These are phyloP conservation scores for Termitomyces sp. DNA, from an alignment of 768 basidiomycete genomes.

Conservation along the genomic window DNA sequence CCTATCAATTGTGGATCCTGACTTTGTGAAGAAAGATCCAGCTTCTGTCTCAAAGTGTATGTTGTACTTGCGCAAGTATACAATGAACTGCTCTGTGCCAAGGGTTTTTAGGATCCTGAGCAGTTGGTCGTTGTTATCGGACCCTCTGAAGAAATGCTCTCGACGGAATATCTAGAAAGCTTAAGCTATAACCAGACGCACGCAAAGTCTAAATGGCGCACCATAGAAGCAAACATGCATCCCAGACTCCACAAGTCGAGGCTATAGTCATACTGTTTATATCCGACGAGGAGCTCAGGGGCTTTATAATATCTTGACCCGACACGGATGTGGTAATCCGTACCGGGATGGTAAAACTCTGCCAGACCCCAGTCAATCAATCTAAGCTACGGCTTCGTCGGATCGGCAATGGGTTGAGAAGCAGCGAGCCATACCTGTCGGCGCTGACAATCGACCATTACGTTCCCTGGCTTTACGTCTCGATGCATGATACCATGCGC, in stretches of 20 bases:
- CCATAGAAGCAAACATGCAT: conserved; percentile 74
- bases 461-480: conserved; percentile 43
- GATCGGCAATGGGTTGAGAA: background rate
- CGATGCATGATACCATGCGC: conserved; percentile 71
- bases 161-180: conserved; percentile 55
- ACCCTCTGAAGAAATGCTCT: conserved; percentile 72
- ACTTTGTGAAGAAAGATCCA: conserved; percentile 50
- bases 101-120: conserved; percentile 65
- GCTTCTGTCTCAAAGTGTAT: conserved; percentile 63
- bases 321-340: conserved; percentile 68
- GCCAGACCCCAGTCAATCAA: conserved; percentile 76
- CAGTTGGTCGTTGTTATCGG: conserved; percentile 69
- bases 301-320: conserved; percentile 72
- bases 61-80: conserved; percentile 52
- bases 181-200: background rate
- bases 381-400: conserved; percentile 29
- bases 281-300: conserved; percentile 66
- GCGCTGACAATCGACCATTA: conserved; percentile 67
- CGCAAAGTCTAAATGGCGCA: conserved; percentile 20
- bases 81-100: conserved; percentile 61
- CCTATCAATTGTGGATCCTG: conserved; percentile 10
- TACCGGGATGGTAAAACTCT: conserved; percentile 69
- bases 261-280: conserved; percentile 67
- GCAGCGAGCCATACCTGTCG: conserved; percentile 37
- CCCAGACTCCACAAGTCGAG: conserved; percentile 72